These are phyloP conservation scores for Pichia sp. DNA, from an alignment of 1,139 yeast species.

Conservation along the genomic window DNA sequence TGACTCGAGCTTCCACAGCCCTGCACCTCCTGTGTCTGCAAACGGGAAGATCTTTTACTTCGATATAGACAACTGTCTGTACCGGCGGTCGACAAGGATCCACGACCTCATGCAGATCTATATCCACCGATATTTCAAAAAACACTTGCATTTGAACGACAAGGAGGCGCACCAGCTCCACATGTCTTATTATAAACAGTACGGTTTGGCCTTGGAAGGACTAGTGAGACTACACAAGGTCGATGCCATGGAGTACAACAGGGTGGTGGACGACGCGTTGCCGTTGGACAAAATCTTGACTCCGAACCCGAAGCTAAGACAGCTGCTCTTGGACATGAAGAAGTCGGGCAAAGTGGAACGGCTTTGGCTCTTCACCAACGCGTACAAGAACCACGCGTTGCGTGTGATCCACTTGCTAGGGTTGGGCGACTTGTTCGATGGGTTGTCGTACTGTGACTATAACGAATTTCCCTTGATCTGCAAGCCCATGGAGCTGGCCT, in stretches of 20 bases:
- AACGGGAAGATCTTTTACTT: conserved; percentile 63
- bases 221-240: conserved; percentile 75
- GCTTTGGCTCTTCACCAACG: conserved; percentile 90
- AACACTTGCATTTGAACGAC: conserved; percentile 54
- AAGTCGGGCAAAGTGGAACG: conserved; percentile 45
- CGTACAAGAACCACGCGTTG: conserved; percentile 83
- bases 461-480: conserved; percentile 59
- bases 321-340: conserved; percentile 45
- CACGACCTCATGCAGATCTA: conserved; percentile 85
- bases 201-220: conserved; percentile 93
- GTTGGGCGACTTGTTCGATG: conserved; percentile 86
- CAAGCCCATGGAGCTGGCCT: conserved; percentile 72
- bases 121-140: conserved; percentile 76
- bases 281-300: conserved; percentile 72
- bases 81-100: conserved; percentile 65
- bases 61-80: conserved; percentile 90
- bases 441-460: conserved; percentile 89
- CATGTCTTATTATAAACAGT: conserved; percentile 70
- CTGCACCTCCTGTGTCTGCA: conserved; percentile 42
- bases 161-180: conserved; percentile 76
- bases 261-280: conserved; percentile 84
- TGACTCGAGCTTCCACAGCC: conserved; percentile 42
- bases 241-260: conserved; percentile 84
- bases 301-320: conserved; percentile 54
- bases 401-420: conserved; percentile 76